These are phyloP conservation scores for Ganoderma boninense DNA, from an alignment of 1,284 basidiomycete genomes.

Conservation along the genomic window DNA sequence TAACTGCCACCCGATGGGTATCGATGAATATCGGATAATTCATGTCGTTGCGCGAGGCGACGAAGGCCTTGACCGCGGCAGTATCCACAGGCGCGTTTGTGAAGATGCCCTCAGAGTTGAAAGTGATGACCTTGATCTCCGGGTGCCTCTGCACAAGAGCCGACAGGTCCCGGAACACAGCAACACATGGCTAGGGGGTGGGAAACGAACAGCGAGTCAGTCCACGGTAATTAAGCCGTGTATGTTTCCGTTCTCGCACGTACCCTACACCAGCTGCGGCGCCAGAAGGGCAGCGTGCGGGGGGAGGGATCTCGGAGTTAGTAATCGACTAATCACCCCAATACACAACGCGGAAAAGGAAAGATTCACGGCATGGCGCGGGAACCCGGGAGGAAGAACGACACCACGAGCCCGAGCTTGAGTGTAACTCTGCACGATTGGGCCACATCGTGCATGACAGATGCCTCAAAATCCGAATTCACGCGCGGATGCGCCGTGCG, in stretches of 20 bases:
- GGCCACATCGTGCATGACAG: background rate
- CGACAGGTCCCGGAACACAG: slow-evolving; percentile 41
- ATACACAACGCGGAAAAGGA: slow-evolving; percentile 21
- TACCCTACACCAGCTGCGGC: slow-evolving; percentile 38
- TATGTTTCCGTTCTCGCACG: slow-evolving; percentile 32
- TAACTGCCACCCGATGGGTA: slow-evolving; percentile 39
- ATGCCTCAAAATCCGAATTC: slow-evolving; percentile 2
- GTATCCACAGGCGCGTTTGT: slow-evolving; percentile 39
- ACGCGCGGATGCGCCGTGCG: background rate
- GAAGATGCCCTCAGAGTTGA: slow-evolving; percentile 45
- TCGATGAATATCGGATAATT: slow-evolving; percentile 44
- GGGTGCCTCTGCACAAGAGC: slow-evolving; percentile 36
- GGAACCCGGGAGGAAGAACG: background rate
- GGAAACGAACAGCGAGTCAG: slow-evolving; percentile 24
- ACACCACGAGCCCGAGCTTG: slow-evolving; percentile 8
- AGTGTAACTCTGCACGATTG: background rate
- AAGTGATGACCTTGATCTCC: slow-evolving; percentile 42
- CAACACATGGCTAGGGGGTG: slow-evolving; percentile 41
- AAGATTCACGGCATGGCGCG: slow-evolving; percentile 16
- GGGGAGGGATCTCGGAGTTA: slow-evolving; percentile 31
- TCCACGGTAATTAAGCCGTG: slow-evolving; percentile 33
- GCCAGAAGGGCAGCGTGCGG: slow-evolving; percentile 4
- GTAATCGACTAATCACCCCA: slow-evolving; percentile 31
- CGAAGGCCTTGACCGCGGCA: slow-evolving; percentile 38
- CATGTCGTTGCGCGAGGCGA: slow-evolving; percentile 39